These are phyloP conservation scores for Stipa capillata DNA, from an alignment of 176 grass and related monocot species.

Conservation along the genomic window DNA sequence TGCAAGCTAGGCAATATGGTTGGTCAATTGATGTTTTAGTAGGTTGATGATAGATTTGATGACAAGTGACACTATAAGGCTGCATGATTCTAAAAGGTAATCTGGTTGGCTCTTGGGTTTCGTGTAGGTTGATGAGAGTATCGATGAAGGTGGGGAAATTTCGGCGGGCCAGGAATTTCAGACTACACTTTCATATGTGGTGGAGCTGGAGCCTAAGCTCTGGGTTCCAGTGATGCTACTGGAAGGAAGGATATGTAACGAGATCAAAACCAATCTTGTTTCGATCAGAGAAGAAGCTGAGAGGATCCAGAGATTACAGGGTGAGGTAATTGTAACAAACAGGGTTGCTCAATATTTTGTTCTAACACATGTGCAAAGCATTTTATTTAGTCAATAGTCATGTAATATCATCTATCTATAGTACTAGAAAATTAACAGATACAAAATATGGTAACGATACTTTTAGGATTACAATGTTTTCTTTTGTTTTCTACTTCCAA, in stretches of 20 bases:
- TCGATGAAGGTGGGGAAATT: not conserved
- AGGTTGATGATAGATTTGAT: not conserved
- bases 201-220: constrained; percentile 86
- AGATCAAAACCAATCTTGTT: constrained; percentile 71
- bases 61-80: not conserved
- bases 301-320: constrained; percentile 44
- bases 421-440: not conserved
- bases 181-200: constrained; percentile 53
- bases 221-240: constrained; percentile 70
- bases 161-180: constrained; percentile 16
- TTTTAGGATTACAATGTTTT: not conserved
- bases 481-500: not conserved
- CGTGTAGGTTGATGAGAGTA: constrained; percentile 21
- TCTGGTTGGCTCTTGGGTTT: not conserved
- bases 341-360: not conserved
- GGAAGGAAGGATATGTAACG: constrained; percentile 77
- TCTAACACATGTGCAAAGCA: not conserved
- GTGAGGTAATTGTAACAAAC: not conserved
- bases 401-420: not conserved
- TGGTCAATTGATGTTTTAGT: not conserved
- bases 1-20: not conserved
- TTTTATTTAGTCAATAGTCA: not conserved
- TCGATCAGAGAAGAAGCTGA: constrained; percentile 70
- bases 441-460: not conserved
- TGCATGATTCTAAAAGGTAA: not conserved